These are phyloP conservation scores for Pleodorina starrii DNA, from an alignment of 139 green algal species.

Conservation along the genomic window DNA sequence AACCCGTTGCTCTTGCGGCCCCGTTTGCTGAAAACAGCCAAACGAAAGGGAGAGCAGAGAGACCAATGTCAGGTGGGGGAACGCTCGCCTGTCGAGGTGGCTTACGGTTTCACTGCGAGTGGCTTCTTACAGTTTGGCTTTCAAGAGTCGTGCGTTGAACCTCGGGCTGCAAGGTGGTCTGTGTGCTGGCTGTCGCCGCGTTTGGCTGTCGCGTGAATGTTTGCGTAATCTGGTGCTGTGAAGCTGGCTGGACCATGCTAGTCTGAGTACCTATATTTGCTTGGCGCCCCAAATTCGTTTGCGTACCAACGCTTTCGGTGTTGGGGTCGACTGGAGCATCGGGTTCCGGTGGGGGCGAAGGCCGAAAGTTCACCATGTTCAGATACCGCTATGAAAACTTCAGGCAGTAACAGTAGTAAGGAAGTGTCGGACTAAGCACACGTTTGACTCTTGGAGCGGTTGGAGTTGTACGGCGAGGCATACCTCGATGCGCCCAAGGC, in stretches of 20 bases:
- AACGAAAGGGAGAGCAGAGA: not conserved
- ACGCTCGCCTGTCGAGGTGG: too few relatives aligned
- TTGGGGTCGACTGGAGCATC: not conserved
- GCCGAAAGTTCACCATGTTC: slow-evolving; percentile 32
- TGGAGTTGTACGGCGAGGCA: too few relatives aligned
- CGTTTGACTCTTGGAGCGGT: too few relatives aligned
- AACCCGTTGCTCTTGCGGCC: not conserved
- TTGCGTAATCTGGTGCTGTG: slow-evolving; percentile 20
- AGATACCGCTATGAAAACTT: too few relatives aligned
- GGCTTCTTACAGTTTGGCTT: slow-evolving; percentile 9
- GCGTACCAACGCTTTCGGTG: not conserved
- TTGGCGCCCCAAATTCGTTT: not conserved
- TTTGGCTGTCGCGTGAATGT: not conserved
- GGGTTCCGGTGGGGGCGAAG: not conserved
- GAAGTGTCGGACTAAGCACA: too few relatives aligned
- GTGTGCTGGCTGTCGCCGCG: slow-evolving; percentile 8
- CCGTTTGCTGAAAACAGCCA: slow-evolving; percentile 22
- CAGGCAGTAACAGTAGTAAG: too few relatives aligned
- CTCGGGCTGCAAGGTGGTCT: not conserved
- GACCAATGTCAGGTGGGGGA: too few relatives aligned
- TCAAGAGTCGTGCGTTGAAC: not conserved
- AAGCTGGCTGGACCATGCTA: not conserved
- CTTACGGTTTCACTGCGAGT: too few relatives aligned
- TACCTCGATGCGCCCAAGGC: too few relatives aligned
- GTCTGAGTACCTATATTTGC: not conserved